These are phyloP conservation scores for Trichomonascaceae sp. DNA, from an alignment of 1,139 yeast species.

Conservation along the genomic window DNA sequence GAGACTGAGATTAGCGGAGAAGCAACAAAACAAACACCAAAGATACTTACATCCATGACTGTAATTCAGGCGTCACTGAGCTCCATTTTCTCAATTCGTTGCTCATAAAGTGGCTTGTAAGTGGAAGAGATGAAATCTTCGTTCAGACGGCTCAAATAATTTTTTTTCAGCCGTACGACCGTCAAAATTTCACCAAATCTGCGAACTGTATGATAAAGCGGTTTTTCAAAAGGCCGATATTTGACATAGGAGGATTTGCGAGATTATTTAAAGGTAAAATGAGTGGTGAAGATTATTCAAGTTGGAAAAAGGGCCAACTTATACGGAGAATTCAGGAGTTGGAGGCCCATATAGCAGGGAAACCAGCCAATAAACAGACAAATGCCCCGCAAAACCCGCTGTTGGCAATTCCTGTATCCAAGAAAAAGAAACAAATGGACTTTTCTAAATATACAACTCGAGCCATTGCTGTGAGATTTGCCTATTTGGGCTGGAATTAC, in stretches of 20 bases:
- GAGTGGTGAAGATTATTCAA: constrained; percentile 32
- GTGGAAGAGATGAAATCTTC: neutral
- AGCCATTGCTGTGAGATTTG: constrained; percentile 71
- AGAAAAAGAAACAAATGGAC: constrained; percentile 50
- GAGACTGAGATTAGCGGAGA: constrained; percentile 13
- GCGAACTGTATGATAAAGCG: neutral
- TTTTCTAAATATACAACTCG: constrained; percentile 62
- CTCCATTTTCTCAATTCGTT: constrained; percentile 26
- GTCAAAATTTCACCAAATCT: neutral
- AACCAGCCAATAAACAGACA: neutral
- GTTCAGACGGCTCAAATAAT: too few species aligned
- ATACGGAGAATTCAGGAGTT: constrained; percentile 44
- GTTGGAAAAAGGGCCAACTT: constrained; percentile 50
- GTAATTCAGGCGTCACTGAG: constrained; percentile 23
- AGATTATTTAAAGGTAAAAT: constrained; percentile 4
- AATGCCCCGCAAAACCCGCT: neutral
- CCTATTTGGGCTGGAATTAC: constrained; percentile 74
- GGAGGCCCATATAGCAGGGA: constrained; percentile 32
- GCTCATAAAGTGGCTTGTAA: neutral
- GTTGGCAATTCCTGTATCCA: constrained; percentile 11
- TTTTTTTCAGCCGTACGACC: neutral
- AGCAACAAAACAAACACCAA: neutral
- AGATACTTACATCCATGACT: constrained; percentile 27
- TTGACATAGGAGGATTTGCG: neutral
- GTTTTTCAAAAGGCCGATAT: neutral